Evolutionary conservation across 2,329 filamentous ascomycete genomes (phyloP).

Genomic region (Colletotrichum australisinense): DNA sequence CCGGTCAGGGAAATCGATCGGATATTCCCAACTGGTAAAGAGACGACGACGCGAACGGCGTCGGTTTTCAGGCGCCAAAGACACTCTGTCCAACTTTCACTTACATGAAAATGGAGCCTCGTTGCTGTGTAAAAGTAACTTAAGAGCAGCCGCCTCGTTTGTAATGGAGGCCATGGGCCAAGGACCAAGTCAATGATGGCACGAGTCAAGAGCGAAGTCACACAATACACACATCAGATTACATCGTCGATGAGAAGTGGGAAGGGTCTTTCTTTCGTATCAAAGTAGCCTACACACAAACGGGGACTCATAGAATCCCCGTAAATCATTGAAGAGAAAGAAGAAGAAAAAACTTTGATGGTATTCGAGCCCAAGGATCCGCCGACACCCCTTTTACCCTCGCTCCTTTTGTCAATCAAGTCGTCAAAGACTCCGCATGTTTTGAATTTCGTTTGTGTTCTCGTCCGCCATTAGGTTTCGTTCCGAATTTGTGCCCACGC

Average conservation of each 20-base stretch:
- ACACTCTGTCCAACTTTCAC: too few relatives aligned
- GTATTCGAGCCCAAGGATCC: conserved; percentile 27
- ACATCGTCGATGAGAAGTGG: background rate
- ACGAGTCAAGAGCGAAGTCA: background rate
- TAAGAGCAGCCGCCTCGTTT: too few relatives aligned
- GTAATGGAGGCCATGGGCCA: background rate
- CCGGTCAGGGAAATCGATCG: too few relatives aligned
- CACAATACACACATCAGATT: background rate
- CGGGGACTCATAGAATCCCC: background rate
- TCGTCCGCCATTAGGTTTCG: conserved; percentile 5
- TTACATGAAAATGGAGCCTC: too few relatives aligned
- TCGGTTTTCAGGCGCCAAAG: too few relatives aligned
- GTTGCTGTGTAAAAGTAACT: too few relatives aligned
- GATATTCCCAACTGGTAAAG: background rate
- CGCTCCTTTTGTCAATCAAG: conserved; percentile 4
- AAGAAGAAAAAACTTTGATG: conserved; percentile 26
- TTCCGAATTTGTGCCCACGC: conserved; percentile 1
- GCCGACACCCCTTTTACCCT: conserved; percentile 7
- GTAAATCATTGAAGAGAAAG: conserved; percentile 12
- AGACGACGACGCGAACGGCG: too few relatives aligned
- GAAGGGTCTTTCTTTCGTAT: conserved; percentile 15
- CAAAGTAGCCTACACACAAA: conserved; percentile 18
- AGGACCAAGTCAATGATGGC: background rate
- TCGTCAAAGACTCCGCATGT: conserved; percentile 17
- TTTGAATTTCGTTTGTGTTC: background rate